These are phyloP conservation scores for Pestalotiopsis sp. DNA, from an alignment of 2,329 filamentous ascomycete species.

Conservation along the genomic window DNA sequence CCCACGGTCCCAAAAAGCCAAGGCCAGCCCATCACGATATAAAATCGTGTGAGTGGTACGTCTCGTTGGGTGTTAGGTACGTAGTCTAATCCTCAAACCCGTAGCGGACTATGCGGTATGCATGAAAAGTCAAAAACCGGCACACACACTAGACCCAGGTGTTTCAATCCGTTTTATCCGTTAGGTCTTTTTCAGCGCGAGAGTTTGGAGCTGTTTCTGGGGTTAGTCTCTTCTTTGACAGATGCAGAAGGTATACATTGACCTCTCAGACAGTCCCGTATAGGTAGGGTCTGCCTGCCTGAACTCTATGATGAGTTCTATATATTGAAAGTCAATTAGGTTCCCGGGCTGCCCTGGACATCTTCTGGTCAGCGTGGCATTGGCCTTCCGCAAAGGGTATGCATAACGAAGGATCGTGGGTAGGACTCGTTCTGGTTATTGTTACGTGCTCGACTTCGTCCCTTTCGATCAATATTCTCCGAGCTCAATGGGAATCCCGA, in stretches of 20 bases:
- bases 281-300: background rate
- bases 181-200: background rate
- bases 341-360: too few species aligned
- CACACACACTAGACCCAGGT: background rate
- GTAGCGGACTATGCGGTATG: background rate
- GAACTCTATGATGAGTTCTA: background rate
- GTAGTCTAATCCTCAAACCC: background rate
- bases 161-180: conserved; percentile 5
- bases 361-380: background rate
- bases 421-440: background rate
- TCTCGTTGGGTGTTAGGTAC: background rate
- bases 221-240: background rate
- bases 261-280: background rate
- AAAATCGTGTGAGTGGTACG: background rate
- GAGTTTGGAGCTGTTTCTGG: too few species aligned
- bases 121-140: conserved; percentile 2
- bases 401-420: background rate
- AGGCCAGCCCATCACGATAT: background rate
- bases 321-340: too few species aligned
- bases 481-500: background rate
- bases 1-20: background rate
- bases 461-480: background rate
- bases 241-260: background rate
- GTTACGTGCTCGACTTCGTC: background rate
- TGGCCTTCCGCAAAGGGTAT: background rate